Base-by-base conservation (phyloP, 2,329 filamentous ascomycete genomes). In the Pseudocercospora vitis region DNA sequence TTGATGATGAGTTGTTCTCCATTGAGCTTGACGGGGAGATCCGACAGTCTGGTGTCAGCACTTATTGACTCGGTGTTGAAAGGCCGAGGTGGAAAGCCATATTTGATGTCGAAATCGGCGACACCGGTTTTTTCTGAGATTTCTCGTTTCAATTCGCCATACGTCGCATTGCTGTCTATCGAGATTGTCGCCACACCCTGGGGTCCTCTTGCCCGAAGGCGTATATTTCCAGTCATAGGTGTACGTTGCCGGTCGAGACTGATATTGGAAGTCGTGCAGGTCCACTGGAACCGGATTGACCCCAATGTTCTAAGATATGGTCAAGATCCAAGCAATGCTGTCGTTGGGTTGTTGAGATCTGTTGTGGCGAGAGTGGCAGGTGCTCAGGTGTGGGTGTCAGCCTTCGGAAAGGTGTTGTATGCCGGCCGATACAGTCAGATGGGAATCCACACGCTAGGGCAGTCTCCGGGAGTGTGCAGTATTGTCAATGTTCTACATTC, bases 41-140 rank as follows among this genome's bases (percentile, higher is more conserved):
- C 78, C 24, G 68, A 76, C 64, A 81, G 80, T 58, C 65, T 74
- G 58, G 73, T 80, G 26, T 69, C 66, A 60, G 72, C 69, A 53
- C 81, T 76, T 24, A 79, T 78, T 33, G 74, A 68, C 31, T 81
- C 78, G 7, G 86, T 74, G 29, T 83, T 78, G 12, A 97, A 78
- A 0, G 83, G 76, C 66, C 86, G 84, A 19, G 89, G 85, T 0
- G 92, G 92, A 64, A 88, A 95, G 29, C 90, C 90, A 72, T 87
- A 89, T 76, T 94, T 96, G 58, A 95, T 76, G 37, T 87, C 82
- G 66, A 92, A 91, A 11, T 78, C 76, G 5, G 77, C 65, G 12
- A 92, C 77, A 3, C 81, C 81, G 1, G 88, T 89, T 65, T 83
- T 81, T 46, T 81, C 73, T 48, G 78, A 78, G 64, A 91, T 84